Percentiles rank a stretch among this genome's conserved stretches.
Conservation (phyloP, 495 filamentous ascomycete species). For the Annulohypoxylon bovei region DNA sequence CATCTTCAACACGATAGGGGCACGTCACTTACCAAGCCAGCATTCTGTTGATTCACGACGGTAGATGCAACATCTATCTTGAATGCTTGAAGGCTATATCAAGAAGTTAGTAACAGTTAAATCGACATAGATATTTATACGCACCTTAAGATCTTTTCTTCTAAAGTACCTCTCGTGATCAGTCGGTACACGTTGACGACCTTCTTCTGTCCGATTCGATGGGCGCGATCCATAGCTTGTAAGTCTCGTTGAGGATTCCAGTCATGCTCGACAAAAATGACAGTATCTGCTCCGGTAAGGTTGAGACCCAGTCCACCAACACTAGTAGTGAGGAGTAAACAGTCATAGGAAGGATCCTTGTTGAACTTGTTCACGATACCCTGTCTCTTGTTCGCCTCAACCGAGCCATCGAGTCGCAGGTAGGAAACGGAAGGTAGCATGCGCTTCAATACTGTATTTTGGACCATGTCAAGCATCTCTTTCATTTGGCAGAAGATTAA, state of each 20-base stretch:
- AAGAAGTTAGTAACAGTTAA: constrained; percentile 15
- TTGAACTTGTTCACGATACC: constrained; percentile 99
- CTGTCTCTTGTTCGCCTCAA: constrained; percentile 89
- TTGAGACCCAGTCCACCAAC: constrained; percentile 96
- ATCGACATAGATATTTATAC: constrained; percentile 47
- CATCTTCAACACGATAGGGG: neutral
- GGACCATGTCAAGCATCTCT: constrained; percentile 99
- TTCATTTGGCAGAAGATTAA: constrained; percentile 99
- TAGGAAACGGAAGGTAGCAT: constrained; percentile 88
- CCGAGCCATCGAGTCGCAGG: constrained; percentile 88
- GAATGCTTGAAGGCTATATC: constrained; percentile 89
- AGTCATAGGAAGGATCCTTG: constrained; percentile 93
- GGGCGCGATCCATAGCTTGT: constrained; percentile 98
- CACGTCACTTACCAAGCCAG: constrained; percentile 72
- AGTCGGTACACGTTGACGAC: constrained; percentile 99
- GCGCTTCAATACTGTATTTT: constrained; percentile 85
- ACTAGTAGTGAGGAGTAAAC: constrained; percentile 89
- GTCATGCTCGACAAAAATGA: constrained; percentile 99
- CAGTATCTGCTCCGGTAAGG: constrained; percentile 95
- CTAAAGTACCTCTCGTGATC: constrained; percentile 92
- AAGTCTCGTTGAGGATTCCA: constrained; percentile 99
- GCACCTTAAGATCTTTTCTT: constrained; percentile 90
- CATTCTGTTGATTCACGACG: constrained; percentile 99
- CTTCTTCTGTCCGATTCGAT: constrained; percentile 99
- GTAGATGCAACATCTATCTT: constrained; percentile 99